Conservation (phyloP, 345 rosid genomes). For the Toxicodendron radicans region DNA sequence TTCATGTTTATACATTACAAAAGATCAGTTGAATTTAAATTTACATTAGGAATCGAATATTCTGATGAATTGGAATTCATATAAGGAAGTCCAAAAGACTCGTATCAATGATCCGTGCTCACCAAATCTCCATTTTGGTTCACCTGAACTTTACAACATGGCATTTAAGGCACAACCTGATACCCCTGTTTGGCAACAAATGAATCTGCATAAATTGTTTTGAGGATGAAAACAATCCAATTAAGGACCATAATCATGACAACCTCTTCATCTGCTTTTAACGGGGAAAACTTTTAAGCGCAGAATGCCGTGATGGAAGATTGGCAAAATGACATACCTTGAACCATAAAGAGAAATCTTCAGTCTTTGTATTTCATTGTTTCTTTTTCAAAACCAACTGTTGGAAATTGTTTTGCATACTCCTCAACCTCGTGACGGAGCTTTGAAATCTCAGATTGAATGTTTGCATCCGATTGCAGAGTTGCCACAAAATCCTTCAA, state of each 20-base stretch:
- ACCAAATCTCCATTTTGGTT: neutral
- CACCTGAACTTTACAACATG: neutral
- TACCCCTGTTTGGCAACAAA: neutral
- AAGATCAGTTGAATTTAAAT: neutral
- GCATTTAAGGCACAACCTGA: neutral
- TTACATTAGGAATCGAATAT: neutral
- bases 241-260: neutral
- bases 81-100: neutral
- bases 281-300: neutral
- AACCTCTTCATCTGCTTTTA: neutral
- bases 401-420: constrained; percentile 81
- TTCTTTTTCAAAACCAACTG: constrained; percentile 90
- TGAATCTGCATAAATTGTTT: constrained; percentile 13
- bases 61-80: neutral
- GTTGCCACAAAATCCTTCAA: constrained; percentile 82
- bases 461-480: constrained; percentile 52
- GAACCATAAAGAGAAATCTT: constrained; percentile 19
- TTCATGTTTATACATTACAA: neutral
- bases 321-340: constrained; percentile 24
- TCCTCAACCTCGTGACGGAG: constrained; percentile 71
- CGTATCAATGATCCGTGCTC: neutral
- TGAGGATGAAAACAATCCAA: neutral
- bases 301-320: neutral
- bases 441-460: constrained; percentile 66
- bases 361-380: constrained; percentile 78